Evolutionary conservation across 2,329 filamentous ascomycete genomes (phyloP), one percentile per base, ranked within the genome.

Genomic region (Geosmithia flava): DNA sequence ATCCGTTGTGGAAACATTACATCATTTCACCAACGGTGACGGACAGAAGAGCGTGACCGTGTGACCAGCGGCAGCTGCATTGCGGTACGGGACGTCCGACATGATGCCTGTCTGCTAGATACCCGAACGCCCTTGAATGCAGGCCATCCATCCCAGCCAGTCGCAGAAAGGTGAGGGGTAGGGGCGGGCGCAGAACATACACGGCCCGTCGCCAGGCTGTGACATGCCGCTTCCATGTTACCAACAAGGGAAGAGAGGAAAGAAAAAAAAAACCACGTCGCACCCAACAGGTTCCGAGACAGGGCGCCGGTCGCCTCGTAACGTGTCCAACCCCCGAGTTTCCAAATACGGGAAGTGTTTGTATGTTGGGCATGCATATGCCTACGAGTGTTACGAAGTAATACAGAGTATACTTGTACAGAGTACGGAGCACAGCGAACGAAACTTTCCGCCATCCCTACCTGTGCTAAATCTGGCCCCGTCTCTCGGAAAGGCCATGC

Each of bases 61-160:
- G 30, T 45, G 44, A 45, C 16, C 30, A 45, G 20, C n/a, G 27
- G 15, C 27, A 16, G 29, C 44, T 45, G 44, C 44, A 45, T 27
- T 33, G 44, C 44, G 44, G 44, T 37, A 45, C 44, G 44, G 44
- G 44, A 45, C 44, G 44, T 13, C 44, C 19, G 42, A 20, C 40
- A 42, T 44, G 42, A 20, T 44, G 20, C 42, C 30, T 47, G 27
- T 17, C 45, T 45, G 43, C 20, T 30, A 47, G 45, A 47, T 47
- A 20, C n/a, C 45, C 45, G 45, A 47, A 16, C 19, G 30, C 29
- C 30, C 33, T 37, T 3, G 13, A 37, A 13, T 37, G 10, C 23
- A 27, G 23, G 23, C 23, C 33, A 37, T 16, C 29, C 11, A 47
- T 41, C 37, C 45, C 20, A 41, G 45, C 33, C 37, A 23, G 37